Base-by-base conservation (phyloP, 805 yeast genomes). In the Schwanniomyces pseudopolymorphus region DNA sequence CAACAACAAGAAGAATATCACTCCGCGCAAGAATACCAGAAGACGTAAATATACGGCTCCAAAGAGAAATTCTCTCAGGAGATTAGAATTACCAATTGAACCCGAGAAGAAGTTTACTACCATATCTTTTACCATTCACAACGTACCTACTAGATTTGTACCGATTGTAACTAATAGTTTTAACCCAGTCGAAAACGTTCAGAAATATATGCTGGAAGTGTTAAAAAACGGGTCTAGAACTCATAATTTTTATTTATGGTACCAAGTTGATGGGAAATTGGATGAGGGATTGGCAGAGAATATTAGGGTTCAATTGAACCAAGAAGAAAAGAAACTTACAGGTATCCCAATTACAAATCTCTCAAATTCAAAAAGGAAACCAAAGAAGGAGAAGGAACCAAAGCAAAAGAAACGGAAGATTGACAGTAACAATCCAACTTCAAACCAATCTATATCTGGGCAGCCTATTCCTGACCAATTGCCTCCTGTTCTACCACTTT, bases 201-300 rank as follows among this genome's bases (percentile, higher is more conserved):
- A 75, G 41, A 64, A 67, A 14, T 66, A 74, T 16, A 89, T 92
- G 96, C 72, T 74, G 33, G 67, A 74, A 8, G 77, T 84, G 3
- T 61, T 89, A 45, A 69, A 71, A 13, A 69, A 65, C 16, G 96
- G 96, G 1, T 71, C 73, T 1, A 74, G 89, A 47, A 66, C 82
- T 3, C 69, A 84, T 5, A 79, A 79, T 27, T 80, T 81, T 54
- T 79, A 85, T 59, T 69, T 89, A 17, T 90, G 97, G 96, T 88
- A 85, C 57, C 89, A 87, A 55, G 73, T 92, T 9, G 94, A 87
- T 62, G 91, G 89, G 0, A 75, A 79, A 39, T 79, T 81, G 44
- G 94, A 87, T 60, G 88, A 83, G 51, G 64, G 66, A 1, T 55
- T 86, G 40, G 87, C 87, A 0, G 94, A 87, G 55, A 70, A 73